phyloP scores from a whole-genome alignment of 2,329 filamentous ascomycete genomes.

The Beauveria caledonica region DNA sequence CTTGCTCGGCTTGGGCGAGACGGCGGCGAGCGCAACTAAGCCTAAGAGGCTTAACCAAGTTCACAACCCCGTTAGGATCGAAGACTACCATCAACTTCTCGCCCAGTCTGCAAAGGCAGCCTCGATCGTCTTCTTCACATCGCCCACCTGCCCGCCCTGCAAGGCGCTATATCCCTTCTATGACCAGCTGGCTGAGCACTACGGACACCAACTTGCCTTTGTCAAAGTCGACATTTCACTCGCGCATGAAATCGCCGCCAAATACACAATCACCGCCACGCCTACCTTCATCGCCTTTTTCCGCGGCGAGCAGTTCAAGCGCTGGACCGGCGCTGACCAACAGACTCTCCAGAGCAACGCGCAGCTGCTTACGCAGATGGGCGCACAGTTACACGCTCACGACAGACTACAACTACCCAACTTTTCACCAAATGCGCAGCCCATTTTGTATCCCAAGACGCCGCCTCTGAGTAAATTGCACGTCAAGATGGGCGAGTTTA shows the following conservation, averaged over 20 bases:
- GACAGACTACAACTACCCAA: slow-evolving; percentile 60
- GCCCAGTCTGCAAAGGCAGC: slow-evolving; percentile 57
- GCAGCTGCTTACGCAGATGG: slow-evolving; percentile 65
- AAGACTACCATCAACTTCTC: slow-evolving; percentile 29
- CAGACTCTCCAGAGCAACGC: slow-evolving; percentile 62
- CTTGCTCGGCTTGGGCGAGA: slow-evolving; percentile 43
- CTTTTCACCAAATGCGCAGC: slow-evolving; percentile 55
- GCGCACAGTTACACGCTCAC: slow-evolving; percentile 69
- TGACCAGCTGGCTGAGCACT: slow-evolving; percentile 68
- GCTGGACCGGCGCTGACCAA: slow-evolving; percentile 73
- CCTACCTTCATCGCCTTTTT: slow-evolving; percentile 86
- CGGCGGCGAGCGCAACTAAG: slow-evolving; percentile 13
- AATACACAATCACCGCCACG: slow-evolving; percentile 65
- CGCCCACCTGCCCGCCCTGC: slow-evolving; percentile 77
- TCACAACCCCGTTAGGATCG: slow-evolving; percentile 45
- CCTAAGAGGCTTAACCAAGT: slow-evolving; percentile 34
- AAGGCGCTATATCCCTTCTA: slow-evolving; percentile 75
- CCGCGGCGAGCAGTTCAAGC: slow-evolving; percentile 63
- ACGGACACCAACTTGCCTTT: slow-evolving; percentile 58
- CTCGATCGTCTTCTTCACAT: slow-evolving; percentile 88
- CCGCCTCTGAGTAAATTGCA: slow-evolving; percentile 78
- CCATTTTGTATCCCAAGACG: slow-evolving; percentile 66
- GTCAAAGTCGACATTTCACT: slow-evolving; percentile 76
- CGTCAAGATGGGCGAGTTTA: slow-evolving; percentile 60
- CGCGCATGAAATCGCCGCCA: slow-evolving; percentile 53